These are phyloP conservation scores for Canavalia gladiata DNA, from an alignment of 306 rosid species.

Conservation along the genomic window DNA sequence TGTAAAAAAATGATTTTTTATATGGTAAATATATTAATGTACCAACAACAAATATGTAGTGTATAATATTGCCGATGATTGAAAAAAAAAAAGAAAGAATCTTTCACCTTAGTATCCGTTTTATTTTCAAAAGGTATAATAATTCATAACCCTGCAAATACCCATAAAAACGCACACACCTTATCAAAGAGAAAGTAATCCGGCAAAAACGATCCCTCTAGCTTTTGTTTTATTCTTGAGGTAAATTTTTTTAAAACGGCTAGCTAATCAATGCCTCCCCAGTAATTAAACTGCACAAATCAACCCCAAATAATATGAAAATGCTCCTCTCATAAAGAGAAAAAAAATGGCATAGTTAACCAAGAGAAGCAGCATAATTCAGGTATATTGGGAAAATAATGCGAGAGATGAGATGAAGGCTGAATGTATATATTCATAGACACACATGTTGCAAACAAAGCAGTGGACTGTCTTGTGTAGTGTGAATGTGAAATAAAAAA, in stretches of 20 bases:
- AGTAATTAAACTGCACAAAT: neutral
- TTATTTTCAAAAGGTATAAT: neutral
- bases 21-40: too few relatives aligned
- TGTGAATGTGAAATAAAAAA: neutral
- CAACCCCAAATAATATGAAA: neutral
- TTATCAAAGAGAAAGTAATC: neutral
- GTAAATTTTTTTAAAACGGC: neutral
- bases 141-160: neutral
- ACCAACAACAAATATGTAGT: too few relatives aligned
- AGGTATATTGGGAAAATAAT: too few relatives aligned
- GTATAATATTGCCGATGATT: neutral
- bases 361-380: too few relatives aligned
- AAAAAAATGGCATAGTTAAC: too few relatives aligned
- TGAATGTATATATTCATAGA: neutral
- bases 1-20: neutral
- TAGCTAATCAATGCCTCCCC: neutral
- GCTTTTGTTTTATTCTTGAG: neutral
- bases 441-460: constrained; percentile 16
- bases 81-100: neutral
- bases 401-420: too few relatives aligned
- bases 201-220: neutral
- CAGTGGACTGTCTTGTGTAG: neutral
- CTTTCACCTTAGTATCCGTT: neutral
- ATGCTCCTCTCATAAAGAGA: too few relatives aligned
- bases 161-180: neutral